These are phyloP conservation scores for Piper longum DNA, from an alignment of 164 flowering plant genomes.

Conservation along the genomic window DNA sequence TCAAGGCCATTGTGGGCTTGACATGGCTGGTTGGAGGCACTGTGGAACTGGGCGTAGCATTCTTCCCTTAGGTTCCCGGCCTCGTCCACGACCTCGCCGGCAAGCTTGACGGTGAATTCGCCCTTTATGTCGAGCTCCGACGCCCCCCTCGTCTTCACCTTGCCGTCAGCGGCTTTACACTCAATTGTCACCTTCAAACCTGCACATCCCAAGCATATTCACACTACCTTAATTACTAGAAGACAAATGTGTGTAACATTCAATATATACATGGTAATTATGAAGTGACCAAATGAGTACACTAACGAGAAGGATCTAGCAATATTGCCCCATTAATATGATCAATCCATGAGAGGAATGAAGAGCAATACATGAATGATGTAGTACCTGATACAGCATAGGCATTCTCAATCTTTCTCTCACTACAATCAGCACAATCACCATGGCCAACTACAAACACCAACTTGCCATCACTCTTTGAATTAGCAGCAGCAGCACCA, in stretches of 20 bases:
- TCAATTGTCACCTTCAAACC: slow-evolving; percentile 51
- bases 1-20: slow-evolving; percentile 34
- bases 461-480: not conserved
- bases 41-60: slow-evolving; percentile 61
- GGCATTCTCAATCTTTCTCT: slow-evolving; percentile 28
- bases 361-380: no score
- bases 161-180: slow-evolving; percentile 44
- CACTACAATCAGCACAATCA: slow-evolving; percentile 56
- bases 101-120: slow-evolving; percentile 40
- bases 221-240: not conserved
- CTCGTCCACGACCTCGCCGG: slow-evolving; percentile 21
- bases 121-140: slow-evolving; percentile 53
- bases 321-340: no score
- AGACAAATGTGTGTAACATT: no score
- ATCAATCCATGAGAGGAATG: no score
- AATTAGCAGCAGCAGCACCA: slow-evolving; percentile 6
- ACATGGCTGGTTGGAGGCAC: slow-evolving; percentile 43
- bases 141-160: slow-evolving; percentile 29
- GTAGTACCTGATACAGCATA: slow-evolving; percentile 60
- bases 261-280: no score
- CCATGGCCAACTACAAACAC: slow-evolving; percentile 60
- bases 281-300: no score
- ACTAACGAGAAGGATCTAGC: no score
- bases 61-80: slow-evolving; percentile 39
- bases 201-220: slow-evolving; percentile 7